Evolutionary conservation across 768 basidiomycete species (phyloP).

Genomic region (Boletus sp.): DNA sequence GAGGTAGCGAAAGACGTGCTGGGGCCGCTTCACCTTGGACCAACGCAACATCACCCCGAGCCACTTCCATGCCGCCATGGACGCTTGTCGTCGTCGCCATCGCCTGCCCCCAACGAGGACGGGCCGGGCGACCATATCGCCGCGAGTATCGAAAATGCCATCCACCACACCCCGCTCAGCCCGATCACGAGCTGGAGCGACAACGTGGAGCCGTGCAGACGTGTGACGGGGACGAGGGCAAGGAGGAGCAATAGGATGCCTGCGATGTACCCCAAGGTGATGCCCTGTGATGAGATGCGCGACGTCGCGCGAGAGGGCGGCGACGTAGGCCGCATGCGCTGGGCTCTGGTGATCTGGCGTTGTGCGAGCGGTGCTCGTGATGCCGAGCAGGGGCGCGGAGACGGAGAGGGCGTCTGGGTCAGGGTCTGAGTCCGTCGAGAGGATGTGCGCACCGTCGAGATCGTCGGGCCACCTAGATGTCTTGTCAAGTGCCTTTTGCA

Average conservation of each 20-base stretch:
- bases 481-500: constrained; percentile 24
- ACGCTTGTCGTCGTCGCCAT: constrained; percentile 13
- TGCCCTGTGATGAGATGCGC: constrained; percentile 80
- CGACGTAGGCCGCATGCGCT: constrained; percentile 45
- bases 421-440: background rate
- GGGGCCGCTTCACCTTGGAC: constrained; percentile 68
- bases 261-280: constrained; percentile 82
- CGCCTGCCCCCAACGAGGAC: background rate
- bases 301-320: constrained; percentile 73
- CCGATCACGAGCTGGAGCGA: constrained; percentile 82
- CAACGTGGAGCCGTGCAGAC: constrained; percentile 71
- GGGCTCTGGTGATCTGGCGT: constrained; percentile 14
- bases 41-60: constrained; percentile 73
- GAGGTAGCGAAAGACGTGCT: constrained; percentile 86
- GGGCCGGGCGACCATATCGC: constrained; percentile 66
- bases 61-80: constrained; percentile 72
- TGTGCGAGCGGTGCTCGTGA: background rate
- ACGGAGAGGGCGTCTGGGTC: constrained; percentile 22
- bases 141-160: constrained; percentile 74
- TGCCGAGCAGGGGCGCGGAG: constrained; percentile 38
- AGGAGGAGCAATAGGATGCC: constrained; percentile 78
- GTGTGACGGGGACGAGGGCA: constrained; percentile 74
- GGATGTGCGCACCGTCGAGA: background rate
- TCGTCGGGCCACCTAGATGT: no score
- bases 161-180: constrained; percentile 88